Conservation (phyloP, 306 rosid genomes). For the Fragaria ananassa region DNA sequence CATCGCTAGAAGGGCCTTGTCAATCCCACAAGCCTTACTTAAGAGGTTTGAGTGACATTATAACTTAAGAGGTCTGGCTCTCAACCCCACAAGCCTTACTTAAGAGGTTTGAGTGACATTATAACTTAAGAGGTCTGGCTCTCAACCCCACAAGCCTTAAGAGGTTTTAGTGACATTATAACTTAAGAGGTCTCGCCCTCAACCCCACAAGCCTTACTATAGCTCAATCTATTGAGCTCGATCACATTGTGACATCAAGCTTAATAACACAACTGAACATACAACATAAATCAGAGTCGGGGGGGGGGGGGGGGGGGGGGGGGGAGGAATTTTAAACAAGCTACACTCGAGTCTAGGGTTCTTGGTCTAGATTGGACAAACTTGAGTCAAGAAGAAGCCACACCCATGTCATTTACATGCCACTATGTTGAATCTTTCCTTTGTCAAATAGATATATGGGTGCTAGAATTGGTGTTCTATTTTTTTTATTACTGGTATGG, state of each 20-base stretch:
- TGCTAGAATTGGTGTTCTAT: background rate
- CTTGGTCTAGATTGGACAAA: background rate
- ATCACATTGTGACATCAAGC: background rate
- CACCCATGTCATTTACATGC: background rate
- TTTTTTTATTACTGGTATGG: background rate
- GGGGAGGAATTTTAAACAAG: background rate
- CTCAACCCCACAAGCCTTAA: background rate
- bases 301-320: background rate
- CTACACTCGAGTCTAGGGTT: background rate
- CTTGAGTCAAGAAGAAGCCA: background rate
- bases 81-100: background rate
- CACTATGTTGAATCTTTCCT: background rate
- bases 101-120: background rate
- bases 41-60: background rate
- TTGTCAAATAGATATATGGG: background rate
- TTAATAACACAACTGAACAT: background rate
- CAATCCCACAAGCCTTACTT: background rate
- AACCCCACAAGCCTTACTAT: background rate
- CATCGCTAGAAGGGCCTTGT: background rate
- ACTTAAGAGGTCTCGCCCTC: background rate
- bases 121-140: background rate
- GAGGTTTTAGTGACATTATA: background rate
- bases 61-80: background rate
- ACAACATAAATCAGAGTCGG: background rate
- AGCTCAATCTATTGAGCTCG: background rate